A percentile compares a stretch with the other conserved stretches of the same genome.
Evolutionary conservation across 495 filamentous ascomycete genomes (phyloP).

Genomic region (Platismatia glauca): DNA sequence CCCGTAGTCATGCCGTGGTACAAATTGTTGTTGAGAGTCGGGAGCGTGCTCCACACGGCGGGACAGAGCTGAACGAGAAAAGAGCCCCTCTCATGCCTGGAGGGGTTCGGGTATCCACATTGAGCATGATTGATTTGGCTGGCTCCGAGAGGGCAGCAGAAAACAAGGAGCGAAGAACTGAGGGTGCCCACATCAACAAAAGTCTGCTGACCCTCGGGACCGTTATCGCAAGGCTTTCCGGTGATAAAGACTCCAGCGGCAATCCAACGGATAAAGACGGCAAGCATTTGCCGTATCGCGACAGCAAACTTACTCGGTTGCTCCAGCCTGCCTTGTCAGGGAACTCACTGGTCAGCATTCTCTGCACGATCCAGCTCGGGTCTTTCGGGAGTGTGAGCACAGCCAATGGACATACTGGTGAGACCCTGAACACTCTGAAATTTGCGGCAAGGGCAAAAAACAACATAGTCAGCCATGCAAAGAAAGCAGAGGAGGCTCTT

Average conservation of each 20-base stretch:
- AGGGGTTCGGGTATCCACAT: conserved; percentile 87
- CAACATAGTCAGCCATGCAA: conserved; percentile 94
- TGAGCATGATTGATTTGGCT: conserved; percentile 92
- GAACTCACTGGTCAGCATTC: conserved; percentile 89
- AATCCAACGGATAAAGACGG: conserved; percentile 67
- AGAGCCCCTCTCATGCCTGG: conserved; percentile 72
- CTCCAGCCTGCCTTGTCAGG: conserved; percentile 90
- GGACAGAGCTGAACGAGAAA: conserved; percentile 54
- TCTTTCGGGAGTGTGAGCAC: conserved; percentile 53
- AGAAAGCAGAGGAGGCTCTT: conserved; percentile 84
- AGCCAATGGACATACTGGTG: conserved; percentile 59
- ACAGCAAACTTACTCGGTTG: conserved; percentile 91
- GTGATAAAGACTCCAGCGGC: conserved; percentile 73
- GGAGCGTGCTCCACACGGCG: conserved; percentile 56
- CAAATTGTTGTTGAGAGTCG: conserved; percentile 97
- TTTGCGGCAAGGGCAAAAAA: conserved; percentile 96
- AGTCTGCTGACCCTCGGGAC: conserved; percentile 91
- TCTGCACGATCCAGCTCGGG: conserved; percentile 86
- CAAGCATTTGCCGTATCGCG: conserved; percentile 89
- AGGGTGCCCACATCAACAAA: conserved; percentile 98
- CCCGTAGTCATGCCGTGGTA: conserved; percentile 93
- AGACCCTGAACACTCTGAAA: conserved; percentile 93
- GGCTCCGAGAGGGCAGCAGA: conserved; percentile 95
- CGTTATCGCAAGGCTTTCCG: conserved; percentile 80
- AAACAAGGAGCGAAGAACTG: conserved; percentile 84